Conservation (phyloP, 2,329 filamentous ascomycete species). For the Parastagonospora avenae region DNA sequence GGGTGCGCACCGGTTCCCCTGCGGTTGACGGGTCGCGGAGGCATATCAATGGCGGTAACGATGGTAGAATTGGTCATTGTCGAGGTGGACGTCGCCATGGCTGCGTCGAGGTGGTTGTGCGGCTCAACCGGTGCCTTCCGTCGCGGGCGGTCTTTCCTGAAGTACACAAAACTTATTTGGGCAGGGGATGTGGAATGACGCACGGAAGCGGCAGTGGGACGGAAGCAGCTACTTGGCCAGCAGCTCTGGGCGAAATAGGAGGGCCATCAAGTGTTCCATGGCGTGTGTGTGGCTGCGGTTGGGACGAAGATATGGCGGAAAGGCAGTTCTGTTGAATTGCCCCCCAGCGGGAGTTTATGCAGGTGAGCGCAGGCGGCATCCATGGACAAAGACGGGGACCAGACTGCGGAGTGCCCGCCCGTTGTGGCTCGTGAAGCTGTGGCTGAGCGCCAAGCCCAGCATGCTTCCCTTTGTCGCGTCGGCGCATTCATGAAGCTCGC, state of each 20-base stretch:
- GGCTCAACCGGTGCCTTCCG: neutral
- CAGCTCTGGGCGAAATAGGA: conserved; percentile 11
- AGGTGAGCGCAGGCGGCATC: neutral
- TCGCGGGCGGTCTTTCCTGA: conserved; percentile 8
- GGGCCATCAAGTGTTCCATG: conserved; percentile 11
- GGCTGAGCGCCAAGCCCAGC: neutral
- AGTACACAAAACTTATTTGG: conserved; percentile 2
- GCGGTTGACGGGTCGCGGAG: conserved; percentile 26
- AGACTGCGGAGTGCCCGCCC: too few relatives aligned
- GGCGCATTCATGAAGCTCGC: neutral
- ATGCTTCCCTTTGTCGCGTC: neutral
- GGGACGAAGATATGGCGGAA: conserved; percentile 14
- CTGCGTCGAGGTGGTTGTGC: neutral
- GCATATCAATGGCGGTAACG: conserved; percentile 26
- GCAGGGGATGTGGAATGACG: conserved; percentile 13
- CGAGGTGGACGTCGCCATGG: conserved; percentile 42
- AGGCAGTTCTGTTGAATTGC: conserved; percentile 24
- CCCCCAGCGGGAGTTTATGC: conserved; percentile 21
- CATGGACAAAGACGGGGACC: too few relatives aligned
- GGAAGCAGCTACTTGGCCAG: conserved; percentile 27
- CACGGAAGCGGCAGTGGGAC: conserved; percentile 18
- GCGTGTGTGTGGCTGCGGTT: conserved; percentile 11
- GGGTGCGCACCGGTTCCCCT: conserved; percentile 1
- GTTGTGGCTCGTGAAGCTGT: neutral
- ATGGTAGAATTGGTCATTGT: conserved; percentile 4